Conservation (phyloP, 2,329 filamentous ascomycete species). For the Ophiostoma populinum region DNA sequence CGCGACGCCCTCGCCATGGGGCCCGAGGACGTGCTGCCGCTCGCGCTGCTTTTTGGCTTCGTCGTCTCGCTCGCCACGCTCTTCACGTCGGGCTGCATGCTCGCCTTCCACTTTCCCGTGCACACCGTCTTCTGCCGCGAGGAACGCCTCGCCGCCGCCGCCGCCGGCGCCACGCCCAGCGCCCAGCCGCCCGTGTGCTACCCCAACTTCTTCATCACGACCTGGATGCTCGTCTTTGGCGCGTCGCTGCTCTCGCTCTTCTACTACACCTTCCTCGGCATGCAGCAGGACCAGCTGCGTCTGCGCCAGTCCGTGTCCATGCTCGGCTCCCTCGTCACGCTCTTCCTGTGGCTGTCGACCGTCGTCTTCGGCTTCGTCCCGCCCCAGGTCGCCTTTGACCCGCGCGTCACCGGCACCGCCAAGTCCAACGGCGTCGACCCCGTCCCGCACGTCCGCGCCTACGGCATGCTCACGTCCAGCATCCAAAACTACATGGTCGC, state of each 20-base stretch:
- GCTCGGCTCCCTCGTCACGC: slow-evolving; percentile 2
- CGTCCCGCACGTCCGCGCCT: slow-evolving; percentile 2
- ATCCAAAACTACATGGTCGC: slow-evolving; percentile 6
- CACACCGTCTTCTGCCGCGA: slow-evolving; percentile 5
- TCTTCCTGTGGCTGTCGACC: slow-evolving; percentile 5
- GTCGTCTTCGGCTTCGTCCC: slow-evolving; percentile 6
- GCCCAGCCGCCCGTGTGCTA: slow-evolving; percentile 2
- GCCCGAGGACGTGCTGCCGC: slow-evolving; percentile 1
- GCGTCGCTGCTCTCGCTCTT: background rate
- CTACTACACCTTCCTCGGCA: slow-evolving; percentile 1
- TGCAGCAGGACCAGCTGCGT: slow-evolving; percentile 6
- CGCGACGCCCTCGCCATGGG: background rate
- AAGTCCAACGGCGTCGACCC: background rate
- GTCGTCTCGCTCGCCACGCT: slow-evolving; percentile 3
- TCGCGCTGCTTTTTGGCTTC: background rate
- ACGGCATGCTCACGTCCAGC: slow-evolving; percentile 9
- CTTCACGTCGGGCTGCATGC: slow-evolving; percentile 1
- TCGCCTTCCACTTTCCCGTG: slow-evolving; percentile 7
- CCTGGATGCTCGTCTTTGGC: slow-evolving; percentile 6
- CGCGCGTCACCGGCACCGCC: background rate
- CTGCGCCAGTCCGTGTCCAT: slow-evolving; percentile 5
- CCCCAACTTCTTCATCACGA: slow-evolving; percentile 10
- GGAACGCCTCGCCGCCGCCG: background rate
- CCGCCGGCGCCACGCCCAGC: background rate
- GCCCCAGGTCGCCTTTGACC: background rate